These are phyloP conservation scores for Alternaria triticina DNA, from an alignment of 2,329 filamentous ascomycete species.

Conservation along the genomic window DNA sequence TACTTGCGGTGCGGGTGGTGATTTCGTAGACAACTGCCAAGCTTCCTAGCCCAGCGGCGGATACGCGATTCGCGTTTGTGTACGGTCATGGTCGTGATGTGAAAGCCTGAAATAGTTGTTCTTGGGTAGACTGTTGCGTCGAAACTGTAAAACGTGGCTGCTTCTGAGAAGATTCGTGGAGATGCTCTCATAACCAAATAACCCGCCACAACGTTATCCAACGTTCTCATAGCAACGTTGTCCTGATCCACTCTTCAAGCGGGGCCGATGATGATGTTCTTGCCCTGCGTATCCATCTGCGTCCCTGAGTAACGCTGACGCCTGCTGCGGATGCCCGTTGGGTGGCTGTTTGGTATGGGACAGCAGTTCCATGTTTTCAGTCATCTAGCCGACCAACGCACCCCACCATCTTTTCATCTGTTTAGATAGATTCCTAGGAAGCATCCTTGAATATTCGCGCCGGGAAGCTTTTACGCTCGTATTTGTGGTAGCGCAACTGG, in stretches of 20 bases:
- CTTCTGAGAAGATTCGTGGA: neutral
- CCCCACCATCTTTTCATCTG: neutral
- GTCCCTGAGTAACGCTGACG: neutral
- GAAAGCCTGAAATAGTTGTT: no score
- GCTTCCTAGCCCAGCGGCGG: constrained; percentile 6
- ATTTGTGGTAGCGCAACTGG: neutral
- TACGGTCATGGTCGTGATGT: neutral
- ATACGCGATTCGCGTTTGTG: constrained; percentile 6
- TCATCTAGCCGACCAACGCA: neutral
- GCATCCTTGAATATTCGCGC: neutral
- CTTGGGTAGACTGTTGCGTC: neutral
- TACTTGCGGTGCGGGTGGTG: constrained; percentile 4
- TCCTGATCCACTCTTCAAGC: neutral
- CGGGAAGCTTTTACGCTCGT: neutral
- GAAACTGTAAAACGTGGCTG: neutral
- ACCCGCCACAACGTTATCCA: neutral
- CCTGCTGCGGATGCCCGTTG: neutral
- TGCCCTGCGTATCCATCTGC: neutral
- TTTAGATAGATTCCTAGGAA: neutral
- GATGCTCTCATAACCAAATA: neutral
- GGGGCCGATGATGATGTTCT: constrained; percentile 6
- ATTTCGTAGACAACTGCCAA: constrained; percentile 5
- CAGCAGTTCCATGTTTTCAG: neutral
- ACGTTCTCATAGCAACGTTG: neutral
- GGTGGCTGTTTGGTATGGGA: neutral